A percentile compares a stretch with the other conserved stretches of the same genome.
Evolutionary conservation across 2,329 filamentous ascomycete genomes (phyloP).

Genomic region (Exserohilum turcica): DNA sequence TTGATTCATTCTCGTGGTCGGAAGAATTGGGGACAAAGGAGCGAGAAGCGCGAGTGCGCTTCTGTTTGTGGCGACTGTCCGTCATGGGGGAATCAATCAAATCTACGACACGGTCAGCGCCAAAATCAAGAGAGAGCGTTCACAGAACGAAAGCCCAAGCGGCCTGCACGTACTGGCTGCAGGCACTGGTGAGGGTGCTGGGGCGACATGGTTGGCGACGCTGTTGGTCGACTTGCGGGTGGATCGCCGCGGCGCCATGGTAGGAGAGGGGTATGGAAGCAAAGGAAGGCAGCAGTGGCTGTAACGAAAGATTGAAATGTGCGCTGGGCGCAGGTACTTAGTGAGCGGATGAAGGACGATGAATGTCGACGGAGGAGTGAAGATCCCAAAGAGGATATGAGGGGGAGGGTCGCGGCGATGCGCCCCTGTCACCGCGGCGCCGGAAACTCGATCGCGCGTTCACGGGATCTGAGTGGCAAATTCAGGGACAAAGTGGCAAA

Average conservation of each 20-base stretch:
- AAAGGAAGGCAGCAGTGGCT: slow-evolving; percentile 1
- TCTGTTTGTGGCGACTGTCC: slow-evolving; percentile 20
- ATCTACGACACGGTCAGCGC: slow-evolving; percentile 11
- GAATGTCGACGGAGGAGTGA: slow-evolving; percentile 9
- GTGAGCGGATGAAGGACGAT: slow-evolving; percentile 4
- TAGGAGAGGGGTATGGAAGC: slow-evolving; percentile 1
- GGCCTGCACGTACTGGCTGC: slow-evolving; percentile 8
- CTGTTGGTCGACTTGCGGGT: slow-evolving; percentile 28
- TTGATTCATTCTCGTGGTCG: slow-evolving; percentile 32
- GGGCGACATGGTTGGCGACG: slow-evolving; percentile 13
- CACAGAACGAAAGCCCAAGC: neutral
- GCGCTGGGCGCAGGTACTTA: neutral
- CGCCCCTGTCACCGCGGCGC: slow-evolving; percentile 29
- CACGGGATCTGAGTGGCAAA: slow-evolving; percentile 37
- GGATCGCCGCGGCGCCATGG: slow-evolving; percentile 35
- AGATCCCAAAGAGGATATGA: slow-evolving; percentile 14
- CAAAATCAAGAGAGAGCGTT: neutral
- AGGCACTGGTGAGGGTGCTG: slow-evolving; percentile 3
- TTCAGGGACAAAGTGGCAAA: slow-evolving; percentile 7
- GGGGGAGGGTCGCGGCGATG: slow-evolving; percentile 28
- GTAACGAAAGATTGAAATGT: neutral
- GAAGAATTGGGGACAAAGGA: slow-evolving; percentile 41
- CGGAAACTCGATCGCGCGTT: slow-evolving; percentile 32
- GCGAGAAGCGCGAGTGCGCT: slow-evolving; percentile 31
- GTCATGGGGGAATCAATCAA: slow-evolving; percentile 6